Conservation (phyloP, 768 basidiomycete species). For the Kwoniella bestiolae region DNA sequence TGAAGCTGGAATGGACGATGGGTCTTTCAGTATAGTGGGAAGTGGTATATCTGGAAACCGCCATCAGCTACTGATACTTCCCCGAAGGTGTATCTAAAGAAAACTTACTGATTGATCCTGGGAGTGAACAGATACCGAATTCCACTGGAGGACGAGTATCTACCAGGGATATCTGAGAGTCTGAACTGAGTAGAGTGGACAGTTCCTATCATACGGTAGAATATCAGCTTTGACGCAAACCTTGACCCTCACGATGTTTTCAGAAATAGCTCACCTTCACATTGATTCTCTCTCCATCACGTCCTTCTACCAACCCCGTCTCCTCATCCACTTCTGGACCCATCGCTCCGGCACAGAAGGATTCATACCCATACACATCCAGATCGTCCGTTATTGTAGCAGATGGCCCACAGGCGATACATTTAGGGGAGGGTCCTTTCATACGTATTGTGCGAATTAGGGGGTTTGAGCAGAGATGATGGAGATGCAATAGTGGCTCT, state of each 20-base stretch:
- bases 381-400: conserved; percentile 61
- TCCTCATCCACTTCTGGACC: conserved; percentile 53
- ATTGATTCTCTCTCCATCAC: conserved; percentile 37
- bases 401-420: conserved; percentile 71
- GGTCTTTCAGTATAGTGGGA: conserved; percentile 67
- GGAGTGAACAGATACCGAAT: conserved; percentile 83
- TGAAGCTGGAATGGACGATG: conserved; percentile 53
- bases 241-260: no score
- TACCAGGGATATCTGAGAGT: conserved; percentile 59
- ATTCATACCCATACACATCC: conserved; percentile 73
- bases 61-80: background rate
- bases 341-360: conserved; percentile 74
- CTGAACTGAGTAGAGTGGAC: background rate
- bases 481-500: conserved; percentile 71
- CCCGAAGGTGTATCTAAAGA: background rate
- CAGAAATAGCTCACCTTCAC: conserved; percentile 59
- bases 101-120: conserved; percentile 71
- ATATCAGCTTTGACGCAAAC: conserved; percentile 43
- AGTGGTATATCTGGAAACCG: conserved; percentile 71
- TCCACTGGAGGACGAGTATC: conserved; percentile 81
- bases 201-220: conserved; percentile 57
- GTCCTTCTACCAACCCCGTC: conserved; percentile 9
- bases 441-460: conserved; percentile 83
- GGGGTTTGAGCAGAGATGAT: conserved; percentile 70
- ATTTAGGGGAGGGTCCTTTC: conserved; percentile 71